Base-by-base conservation (phyloP, 176 grass and related monocot species). In the Bromus sterilis region DNA sequence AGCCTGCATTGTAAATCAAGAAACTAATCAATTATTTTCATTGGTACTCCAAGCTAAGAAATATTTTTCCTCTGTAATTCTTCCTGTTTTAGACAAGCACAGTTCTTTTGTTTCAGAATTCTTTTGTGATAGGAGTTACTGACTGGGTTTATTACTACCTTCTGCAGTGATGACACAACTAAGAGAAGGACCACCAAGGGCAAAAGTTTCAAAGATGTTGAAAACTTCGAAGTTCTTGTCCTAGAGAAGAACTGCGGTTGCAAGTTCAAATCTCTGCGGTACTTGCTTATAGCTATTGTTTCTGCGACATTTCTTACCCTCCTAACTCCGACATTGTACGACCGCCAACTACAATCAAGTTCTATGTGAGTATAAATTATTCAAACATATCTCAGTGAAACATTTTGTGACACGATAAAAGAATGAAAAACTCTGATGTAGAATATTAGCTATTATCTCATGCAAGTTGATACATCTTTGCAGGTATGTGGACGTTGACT, bases 401-500 rank as follows among this genome's bases (percentile, higher is more conserved):
- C 53, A 25, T 33, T 74, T 24, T 56, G 36, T 53, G 18, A 56
- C 30, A 57, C 0, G 1, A 28, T 29, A 70, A 77, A 82, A 34
- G 24, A 71, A 85, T 15, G 1, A 10, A 31, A 55, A 9, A 33
- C 43, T 21, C 9, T 13, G 44, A 37, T 77, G 57, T 25, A 79
- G 4, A 34, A 42, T 76, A 51, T 25, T 25, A 32, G 41, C 51
- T 67, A 61, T 43, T 16, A 31, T 35, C 44, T 82, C 35, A 74
- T 70, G 30, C 4, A 49, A 58, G 32, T 65, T 53, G 18, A 74
- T 40, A 71, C 80, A 46, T 79, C 26, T 68, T 85, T 84, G 59
- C 83, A 94, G 94, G 79, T 90, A 92, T 55, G 94, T 97, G 16
- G 87, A 97, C 77, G 89, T 92, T 15, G 91, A 83, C 43, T 94